Evolutionary conservation across 305 asterid genomes (phyloP).

Genomic region (Plantago coronopus): DNA sequence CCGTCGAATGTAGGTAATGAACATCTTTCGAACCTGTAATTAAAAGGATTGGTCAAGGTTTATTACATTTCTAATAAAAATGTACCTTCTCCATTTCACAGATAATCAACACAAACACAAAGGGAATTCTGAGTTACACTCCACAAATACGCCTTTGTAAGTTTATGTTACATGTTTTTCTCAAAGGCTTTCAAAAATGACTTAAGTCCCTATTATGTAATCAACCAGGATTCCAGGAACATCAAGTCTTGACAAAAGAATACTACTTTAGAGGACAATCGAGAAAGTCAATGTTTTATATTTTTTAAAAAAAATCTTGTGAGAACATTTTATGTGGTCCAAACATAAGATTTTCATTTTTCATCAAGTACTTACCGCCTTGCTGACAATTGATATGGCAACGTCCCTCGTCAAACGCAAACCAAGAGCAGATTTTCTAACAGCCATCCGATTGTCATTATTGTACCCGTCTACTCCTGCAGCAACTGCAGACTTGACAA

Average conservation of each 20-base stretch:
- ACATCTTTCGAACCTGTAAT: slow-evolving; percentile 76
- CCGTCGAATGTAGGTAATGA: slow-evolving; percentile 65
- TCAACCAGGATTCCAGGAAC: neutral
- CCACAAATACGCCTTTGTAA: too few relatives aligned
- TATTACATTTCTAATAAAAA: neutral
- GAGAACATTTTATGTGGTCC: neutral
- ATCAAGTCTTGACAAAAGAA: neutral
- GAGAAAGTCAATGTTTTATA: too few relatives aligned
- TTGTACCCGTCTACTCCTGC: slow-evolving; percentile 82
- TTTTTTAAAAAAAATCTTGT: too few relatives aligned
- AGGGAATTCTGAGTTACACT: neutral
- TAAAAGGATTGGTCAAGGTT: neutral
- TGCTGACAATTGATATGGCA: slow-evolving; percentile 81
- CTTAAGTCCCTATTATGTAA: too few relatives aligned
- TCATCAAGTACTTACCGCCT: slow-evolving; percentile 82
- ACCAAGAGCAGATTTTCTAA: slow-evolving; percentile 91
- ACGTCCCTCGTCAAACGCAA: slow-evolving; percentile 86
- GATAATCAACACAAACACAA: neutral
- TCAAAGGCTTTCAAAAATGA: too few relatives aligned
- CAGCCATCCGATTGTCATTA: slow-evolving; percentile 58
- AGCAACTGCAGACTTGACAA: slow-evolving; percentile 81
- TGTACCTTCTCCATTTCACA: neutral
- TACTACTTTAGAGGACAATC: too few relatives aligned
- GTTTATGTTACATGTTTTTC: too few relatives aligned
- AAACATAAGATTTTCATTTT: neutral